Evolutionary conservation across 345 rosid species (phyloP), one percentile per base, ranked within the genome.

Genomic region (Bruguiera parviflora): DNA sequence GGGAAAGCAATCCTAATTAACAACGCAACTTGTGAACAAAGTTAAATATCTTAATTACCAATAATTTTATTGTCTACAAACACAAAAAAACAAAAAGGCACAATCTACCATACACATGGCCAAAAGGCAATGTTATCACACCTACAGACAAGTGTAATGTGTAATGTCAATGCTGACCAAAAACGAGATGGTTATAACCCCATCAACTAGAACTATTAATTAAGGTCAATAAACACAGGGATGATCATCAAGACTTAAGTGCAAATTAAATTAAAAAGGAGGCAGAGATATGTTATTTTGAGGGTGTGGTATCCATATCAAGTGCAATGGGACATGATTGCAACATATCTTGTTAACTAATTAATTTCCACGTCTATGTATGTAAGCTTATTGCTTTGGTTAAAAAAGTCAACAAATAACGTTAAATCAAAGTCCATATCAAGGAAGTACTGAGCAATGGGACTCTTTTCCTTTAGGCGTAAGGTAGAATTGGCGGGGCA

Each of bases 401-500:
- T 43, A 39, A 3, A 56, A 56, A 56, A 56, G 59, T 56, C 59
- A 24, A 56, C 59, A 10, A 56, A 56, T 21, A 55, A 24, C 11
- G 59, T 61, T 53, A 66, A 46, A 79, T 78, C 84, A 69, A 56
- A 53, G 63, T 8, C 75, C 73, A 73, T 28, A 62, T 61, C 3
- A 60, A 69, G 61, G 63, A 61, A 59, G 32, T 39, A 62, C 13
- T 56, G 75, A 78, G 71, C 73, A 35, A 59, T 6, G 53, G 52
- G 53, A 56, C 35, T 35, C 63, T 64, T 66, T 15, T 39, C 62
- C 64, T 66, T 72, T 67, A 43, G 55, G 59, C n/a, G 33, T 19
- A 59, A 51, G 73, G 66, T 56, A 68, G 65, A 70, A 65, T 78
- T 80, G 78, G 86, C 84, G 84, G 83, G 79, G 73, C 81, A 78